These are phyloP conservation scores for Meyerozyma athensensis DNA, from an alignment of 1,139 yeast species.

Conservation along the genomic window DNA sequence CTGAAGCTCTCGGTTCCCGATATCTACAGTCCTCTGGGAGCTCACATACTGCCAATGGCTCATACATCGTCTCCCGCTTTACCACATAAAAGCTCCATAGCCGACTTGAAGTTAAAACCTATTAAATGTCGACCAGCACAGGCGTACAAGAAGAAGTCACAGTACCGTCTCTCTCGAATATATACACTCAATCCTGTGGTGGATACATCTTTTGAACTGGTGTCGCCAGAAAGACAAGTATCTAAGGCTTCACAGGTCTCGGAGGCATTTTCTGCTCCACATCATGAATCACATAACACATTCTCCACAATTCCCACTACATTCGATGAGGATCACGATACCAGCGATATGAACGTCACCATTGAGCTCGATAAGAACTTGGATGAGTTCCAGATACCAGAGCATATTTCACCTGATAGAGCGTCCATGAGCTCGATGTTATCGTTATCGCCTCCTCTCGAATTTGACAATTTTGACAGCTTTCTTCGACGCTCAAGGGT, in stretches of 20 bases:
- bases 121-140: slow-evolving; percentile 31
- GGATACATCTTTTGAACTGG: slow-evolving; percentile 7
- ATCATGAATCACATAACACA: slow-evolving; percentile 2
- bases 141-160: slow-evolving; percentile 38
- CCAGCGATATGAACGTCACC: slow-evolving; percentile 2
- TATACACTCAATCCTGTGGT: slow-evolving; percentile 37
- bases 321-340: slow-evolving; percentile 8
- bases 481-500: slow-evolving; percentile 33
- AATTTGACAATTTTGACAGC: slow-evolving; percentile 28
- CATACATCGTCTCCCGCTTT: not conserved
- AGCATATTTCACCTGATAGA: not conserved
- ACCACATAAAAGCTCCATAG: slow-evolving; percentile 24
- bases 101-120: slow-evolving; percentile 38
- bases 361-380: slow-evolving; percentile 5
- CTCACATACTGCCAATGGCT: not conserved
- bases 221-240: slow-evolving; percentile 3
- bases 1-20: slow-evolving; percentile 7
- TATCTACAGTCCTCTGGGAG: not conserved
- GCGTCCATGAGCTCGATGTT: not conserved
- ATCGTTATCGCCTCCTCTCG: slow-evolving; percentile 6
- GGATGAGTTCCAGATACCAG: not conserved
- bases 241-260: slow-evolving; percentile 8
- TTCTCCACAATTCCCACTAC: slow-evolving; percentile 6
- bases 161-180: slow-evolving; percentile 35
- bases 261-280: not conserved